These are phyloP conservation scores for Paramecium biaurelia DNA, from an alignment of 73 alveolate genomes.

Conservation along the genomic window DNA sequence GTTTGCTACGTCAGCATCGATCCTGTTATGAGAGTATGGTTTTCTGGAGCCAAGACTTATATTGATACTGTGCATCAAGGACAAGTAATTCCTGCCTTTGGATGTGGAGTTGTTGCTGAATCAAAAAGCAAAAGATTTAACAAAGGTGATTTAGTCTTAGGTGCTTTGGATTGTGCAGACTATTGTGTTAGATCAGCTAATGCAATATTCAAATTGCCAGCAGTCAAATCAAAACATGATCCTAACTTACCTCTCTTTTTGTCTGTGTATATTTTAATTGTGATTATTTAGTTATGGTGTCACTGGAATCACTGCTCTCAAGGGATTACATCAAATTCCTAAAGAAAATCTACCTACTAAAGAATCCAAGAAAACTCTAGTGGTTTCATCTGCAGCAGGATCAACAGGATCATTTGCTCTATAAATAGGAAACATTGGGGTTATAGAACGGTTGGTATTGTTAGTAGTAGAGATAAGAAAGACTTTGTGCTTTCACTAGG, in stretches of 20 bases:
- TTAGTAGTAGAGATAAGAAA: conserved; percentile 44
- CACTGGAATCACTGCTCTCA: conserved; percentile 32
- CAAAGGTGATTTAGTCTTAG: conserved; percentile 39
- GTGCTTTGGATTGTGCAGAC: conserved; percentile 36
- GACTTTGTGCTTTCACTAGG: conserved; percentile 5
- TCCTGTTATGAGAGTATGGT: conserved; percentile 66
- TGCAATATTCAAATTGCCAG: conserved; percentile 44
- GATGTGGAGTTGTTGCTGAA: conserved; percentile 41
- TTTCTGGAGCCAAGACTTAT: conserved; percentile 59
- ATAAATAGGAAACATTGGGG: conserved; percentile 54
- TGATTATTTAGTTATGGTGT: conserved; percentile 46
- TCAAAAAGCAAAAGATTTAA: conserved; percentile 22
- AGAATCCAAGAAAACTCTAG: conserved; percentile 44
- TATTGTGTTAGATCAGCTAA: conserved; percentile 50
- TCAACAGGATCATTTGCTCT: conserved; percentile 54
- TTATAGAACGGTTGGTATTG: conserved; percentile 34
- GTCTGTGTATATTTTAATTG: background rate
- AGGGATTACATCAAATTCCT: conserved; percentile 37
- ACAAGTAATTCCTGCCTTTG: conserved; percentile 53
- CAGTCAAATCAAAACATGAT: background rate
- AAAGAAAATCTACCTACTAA: background rate
- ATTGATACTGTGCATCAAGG: conserved; percentile 48
- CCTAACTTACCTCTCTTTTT: conserved; percentile 32
- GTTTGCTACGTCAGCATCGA: conserved; percentile 46
- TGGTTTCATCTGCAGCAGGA: conserved; percentile 63